Percentiles rank a stretch among this genome's conserved stretches.
phyloP scores from a whole-genome alignment of 2,329 filamentous ascomycete species.

The Trichophaea hybrida region DNA sequence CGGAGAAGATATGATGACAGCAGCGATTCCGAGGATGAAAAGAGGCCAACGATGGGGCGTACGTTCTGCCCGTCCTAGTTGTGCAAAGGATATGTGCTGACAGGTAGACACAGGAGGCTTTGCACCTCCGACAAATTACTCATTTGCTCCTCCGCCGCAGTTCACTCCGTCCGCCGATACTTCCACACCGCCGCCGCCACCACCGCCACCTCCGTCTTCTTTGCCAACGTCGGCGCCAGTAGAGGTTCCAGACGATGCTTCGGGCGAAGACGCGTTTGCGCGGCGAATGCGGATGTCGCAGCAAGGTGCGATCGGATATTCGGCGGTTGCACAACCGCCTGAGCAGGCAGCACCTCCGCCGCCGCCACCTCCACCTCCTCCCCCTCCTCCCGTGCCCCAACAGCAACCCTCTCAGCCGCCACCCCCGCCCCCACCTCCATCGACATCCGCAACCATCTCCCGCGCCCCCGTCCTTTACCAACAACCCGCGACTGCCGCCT shows the following conservation, averaged over 20 bases:
- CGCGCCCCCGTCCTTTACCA: conserved; percentile 64
- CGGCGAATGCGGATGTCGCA: conserved; percentile 45
- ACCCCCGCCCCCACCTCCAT: conserved; percentile 32
- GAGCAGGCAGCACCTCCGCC: conserved; percentile 28
- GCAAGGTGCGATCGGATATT: conserved; percentile 29
- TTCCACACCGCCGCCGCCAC: conserved; percentile 34
- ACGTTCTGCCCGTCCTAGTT: not conserved
- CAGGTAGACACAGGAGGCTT: conserved; percentile 33
- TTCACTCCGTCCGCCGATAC: conserved; percentile 33
- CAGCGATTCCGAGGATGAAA: conserved; percentile 35
- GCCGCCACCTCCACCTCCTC: conserved; percentile 28
- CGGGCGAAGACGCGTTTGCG: conserved; percentile 55
- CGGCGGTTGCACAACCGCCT: conserved; percentile 29
- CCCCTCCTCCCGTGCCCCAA: conserved; percentile 22
- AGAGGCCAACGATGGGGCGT: conserved; percentile 29
- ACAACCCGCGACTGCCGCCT: conserved; percentile 38
- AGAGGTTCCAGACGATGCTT: conserved; percentile 42
- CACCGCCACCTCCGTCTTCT: conserved; percentile 39
- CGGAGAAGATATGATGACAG: conserved; percentile 34
- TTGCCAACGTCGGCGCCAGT: conserved; percentile 34
- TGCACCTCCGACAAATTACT: conserved; percentile 35
- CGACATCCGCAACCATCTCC: conserved; percentile 48
- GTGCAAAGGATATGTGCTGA: not conserved
- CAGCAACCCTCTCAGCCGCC: conserved; percentile 28
- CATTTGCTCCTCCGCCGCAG: conserved; percentile 39